Evolutionary conservation across 306 rosid genomes (phyloP).

Genomic region (Glycine latifolia): DNA sequence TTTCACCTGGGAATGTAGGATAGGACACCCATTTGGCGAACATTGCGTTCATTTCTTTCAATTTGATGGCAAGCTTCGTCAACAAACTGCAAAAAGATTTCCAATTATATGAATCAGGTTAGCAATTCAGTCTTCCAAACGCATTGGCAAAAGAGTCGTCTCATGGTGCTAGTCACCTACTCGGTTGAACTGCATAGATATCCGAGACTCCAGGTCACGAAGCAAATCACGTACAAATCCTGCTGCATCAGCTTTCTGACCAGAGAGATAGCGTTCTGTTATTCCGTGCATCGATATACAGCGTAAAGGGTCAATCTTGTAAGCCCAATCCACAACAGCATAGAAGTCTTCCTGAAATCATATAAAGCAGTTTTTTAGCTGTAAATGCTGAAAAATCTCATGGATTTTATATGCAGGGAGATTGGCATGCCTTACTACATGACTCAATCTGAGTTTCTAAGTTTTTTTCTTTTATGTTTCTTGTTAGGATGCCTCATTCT

Average conservation of each 20-base stretch:
- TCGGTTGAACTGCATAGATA: slow-evolving; percentile 89
- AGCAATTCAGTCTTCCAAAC: slow-evolving; percentile 40
- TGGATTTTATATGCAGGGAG: slow-evolving; percentile 9
- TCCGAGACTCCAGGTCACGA: slow-evolving; percentile 88
- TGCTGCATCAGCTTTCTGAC: slow-evolving; percentile 99
- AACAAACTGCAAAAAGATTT: slow-evolving; percentile 74
- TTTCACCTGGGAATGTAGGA: slow-evolving; percentile 91
- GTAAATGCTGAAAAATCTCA: slow-evolving; percentile 21
- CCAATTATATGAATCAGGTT: slow-evolving; percentile 33
- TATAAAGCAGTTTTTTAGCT: slow-evolving; percentile 24
- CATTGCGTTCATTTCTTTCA: slow-evolving; percentile 95
- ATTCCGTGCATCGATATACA: slow-evolving; percentile 99
- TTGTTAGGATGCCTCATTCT: neutral
- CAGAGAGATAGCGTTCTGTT: slow-evolving; percentile 97
- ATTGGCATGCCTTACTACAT: neutral
- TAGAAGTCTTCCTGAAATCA: slow-evolving; percentile 95
- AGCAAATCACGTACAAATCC: slow-evolving; percentile 98
- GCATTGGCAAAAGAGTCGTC: slow-evolving; percentile 27
- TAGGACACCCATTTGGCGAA: slow-evolving; percentile 88
- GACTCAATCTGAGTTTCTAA: neutral
- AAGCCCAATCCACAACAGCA: slow-evolving; percentile 99
- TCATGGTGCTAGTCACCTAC: slow-evolving; percentile 62
- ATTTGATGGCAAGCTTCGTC: slow-evolving; percentile 99
- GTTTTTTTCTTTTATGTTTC: slow-evolving; percentile 4
- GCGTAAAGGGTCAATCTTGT: slow-evolving; percentile 98